phyloP scores from a whole-genome alignment of 768 basidiomycete species.

The Podaxis rugospora region DNA sequence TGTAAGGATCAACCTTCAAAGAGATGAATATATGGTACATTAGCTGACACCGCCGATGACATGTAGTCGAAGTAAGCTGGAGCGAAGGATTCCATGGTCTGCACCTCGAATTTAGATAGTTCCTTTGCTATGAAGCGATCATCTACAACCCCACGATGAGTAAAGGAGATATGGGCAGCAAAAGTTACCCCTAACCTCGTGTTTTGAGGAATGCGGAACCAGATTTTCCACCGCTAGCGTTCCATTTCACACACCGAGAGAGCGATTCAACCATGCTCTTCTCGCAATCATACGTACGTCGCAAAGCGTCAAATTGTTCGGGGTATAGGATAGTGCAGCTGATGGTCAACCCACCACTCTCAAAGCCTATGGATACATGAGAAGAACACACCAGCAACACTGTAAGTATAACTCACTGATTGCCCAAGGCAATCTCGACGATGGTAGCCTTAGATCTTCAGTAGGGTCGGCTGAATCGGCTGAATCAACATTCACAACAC shows the following conservation, averaged over 20 bases:
- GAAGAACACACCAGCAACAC: conserved; percentile 4
- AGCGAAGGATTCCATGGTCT: conserved; percentile 95
- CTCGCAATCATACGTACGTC: conserved; percentile 91
- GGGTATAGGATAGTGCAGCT: conserved; percentile 94
- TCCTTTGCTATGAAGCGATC: conserved; percentile 99
- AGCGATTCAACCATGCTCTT: conserved; percentile 92
- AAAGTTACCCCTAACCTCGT: conserved; percentile 49
- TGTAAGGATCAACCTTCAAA: conserved; percentile 5
- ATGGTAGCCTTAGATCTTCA: conserved; percentile 70
- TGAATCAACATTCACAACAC: conserved; percentile 81
- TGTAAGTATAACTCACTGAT: conserved; percentile 49
- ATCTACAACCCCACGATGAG: conserved; percentile 43
- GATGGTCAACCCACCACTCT: conserved; percentile 85
- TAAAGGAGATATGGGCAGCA: neutral
- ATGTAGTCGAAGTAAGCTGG: conserved; percentile 98
- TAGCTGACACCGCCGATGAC: conserved; percentile 85
- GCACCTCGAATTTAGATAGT: conserved; percentile 83
- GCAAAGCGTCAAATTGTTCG: conserved; percentile 93
- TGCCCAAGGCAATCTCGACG: conserved; percentile 78
- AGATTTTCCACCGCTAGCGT: conserved; percentile 92
- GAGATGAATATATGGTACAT: conserved; percentile 44
- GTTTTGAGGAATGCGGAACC: conserved; percentile 97
- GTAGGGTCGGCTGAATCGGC: conserved; percentile 64
- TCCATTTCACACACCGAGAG: conserved; percentile 93
- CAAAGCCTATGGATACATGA: conserved; percentile 56